These are phyloP conservation scores for Carex littledalei DNA, from an alignment of 176 grass and related monocot species.

Conservation along the genomic window DNA sequence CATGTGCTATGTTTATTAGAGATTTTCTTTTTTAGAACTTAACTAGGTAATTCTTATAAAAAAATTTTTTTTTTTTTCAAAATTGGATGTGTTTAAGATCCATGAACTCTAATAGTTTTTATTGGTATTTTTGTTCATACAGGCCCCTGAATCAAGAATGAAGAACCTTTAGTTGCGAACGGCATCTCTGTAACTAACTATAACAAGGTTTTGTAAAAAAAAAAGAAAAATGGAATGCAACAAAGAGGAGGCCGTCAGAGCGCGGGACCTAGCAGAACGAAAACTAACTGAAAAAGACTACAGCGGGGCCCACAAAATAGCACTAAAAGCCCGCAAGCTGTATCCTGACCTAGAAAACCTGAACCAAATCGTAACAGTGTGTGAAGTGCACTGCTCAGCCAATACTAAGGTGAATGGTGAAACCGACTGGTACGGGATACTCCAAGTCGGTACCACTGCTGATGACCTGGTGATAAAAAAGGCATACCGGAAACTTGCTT, in stretches of 20 bases:
- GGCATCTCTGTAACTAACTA: neutral
- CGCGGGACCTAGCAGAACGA: slow-evolving; percentile 54
- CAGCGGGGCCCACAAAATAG: slow-evolving; percentile 50
- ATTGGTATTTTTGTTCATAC: neutral
- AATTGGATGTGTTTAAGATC: neutral
- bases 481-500: slow-evolving; percentile 69
- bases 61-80: neutral
- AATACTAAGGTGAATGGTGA: slow-evolving; percentile 52
- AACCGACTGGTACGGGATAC: slow-evolving; percentile 82
- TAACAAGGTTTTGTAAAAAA: neutral
- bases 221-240: neutral
- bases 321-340: slow-evolving; percentile 65
- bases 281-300: slow-evolving; percentile 75
- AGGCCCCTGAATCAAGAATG: neutral
- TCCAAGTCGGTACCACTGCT: slow-evolving; percentile 50
- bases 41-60: neutral
- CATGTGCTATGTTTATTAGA: neutral
- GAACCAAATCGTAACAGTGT: slow-evolving; percentile 72
- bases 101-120: neutral
- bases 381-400: slow-evolving; percentile 74
- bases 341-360: slow-evolving; percentile 53
- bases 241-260: slow-evolving; percentile 57
- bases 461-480: slow-evolving; percentile 72
- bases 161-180: neutral
- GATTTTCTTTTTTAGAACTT: neutral